Conservation (phyloP, 805 yeast genomes). For the Pichia rugopelliculosa region DNA sequence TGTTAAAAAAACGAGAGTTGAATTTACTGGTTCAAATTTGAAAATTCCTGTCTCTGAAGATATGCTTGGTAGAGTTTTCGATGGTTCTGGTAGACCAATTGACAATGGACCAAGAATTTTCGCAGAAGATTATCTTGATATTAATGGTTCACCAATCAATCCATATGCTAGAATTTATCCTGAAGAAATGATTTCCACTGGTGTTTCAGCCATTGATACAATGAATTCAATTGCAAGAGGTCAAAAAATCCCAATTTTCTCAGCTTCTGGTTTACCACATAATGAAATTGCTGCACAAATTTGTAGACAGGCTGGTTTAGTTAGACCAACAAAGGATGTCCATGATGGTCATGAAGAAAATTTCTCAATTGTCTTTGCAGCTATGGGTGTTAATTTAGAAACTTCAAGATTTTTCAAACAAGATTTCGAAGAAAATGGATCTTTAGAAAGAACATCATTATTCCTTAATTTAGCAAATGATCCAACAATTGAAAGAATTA, state of each 20-base stretch:
- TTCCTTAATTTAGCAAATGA: conserved; percentile 97
- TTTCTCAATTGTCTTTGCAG: conserved; percentile 98
- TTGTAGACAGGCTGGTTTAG: conserved; percentile 99
- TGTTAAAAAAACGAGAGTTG: conserved; percentile 95
- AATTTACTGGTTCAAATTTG: conserved; percentile 92
- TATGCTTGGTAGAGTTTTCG: conserved; percentile 94
- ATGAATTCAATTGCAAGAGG: conserved; percentile 99
- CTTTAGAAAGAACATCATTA: conserved; percentile 93
- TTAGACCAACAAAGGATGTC: conserved; percentile 98
- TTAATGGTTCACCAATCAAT: conserved; percentile 97
- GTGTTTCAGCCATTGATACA: conserved; percentile 96
- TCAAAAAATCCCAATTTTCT: conserved; percentile 97
- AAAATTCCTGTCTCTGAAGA: conserved; percentile 95
- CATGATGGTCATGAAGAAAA: conserved; percentile 99
- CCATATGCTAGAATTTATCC: conserved; percentile 98
- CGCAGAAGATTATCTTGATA: conserved; percentile 97
- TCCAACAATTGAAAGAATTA: conserved; percentile 98
- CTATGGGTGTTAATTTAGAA: conserved; percentile 99
- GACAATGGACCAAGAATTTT: conserved; percentile 97
- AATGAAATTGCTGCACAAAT: conserved; percentile 99
- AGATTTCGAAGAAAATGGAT: conserved; percentile 98
- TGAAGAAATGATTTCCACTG: conserved; percentile 99
- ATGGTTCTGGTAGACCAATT: conserved; percentile 97
- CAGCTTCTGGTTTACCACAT: conserved; percentile 99
- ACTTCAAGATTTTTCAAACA: conserved; percentile 98